Evolutionary conservation across 768 basidiomycete genomes (phyloP).

Genomic region (Hypholoma fasciculare): DNA sequence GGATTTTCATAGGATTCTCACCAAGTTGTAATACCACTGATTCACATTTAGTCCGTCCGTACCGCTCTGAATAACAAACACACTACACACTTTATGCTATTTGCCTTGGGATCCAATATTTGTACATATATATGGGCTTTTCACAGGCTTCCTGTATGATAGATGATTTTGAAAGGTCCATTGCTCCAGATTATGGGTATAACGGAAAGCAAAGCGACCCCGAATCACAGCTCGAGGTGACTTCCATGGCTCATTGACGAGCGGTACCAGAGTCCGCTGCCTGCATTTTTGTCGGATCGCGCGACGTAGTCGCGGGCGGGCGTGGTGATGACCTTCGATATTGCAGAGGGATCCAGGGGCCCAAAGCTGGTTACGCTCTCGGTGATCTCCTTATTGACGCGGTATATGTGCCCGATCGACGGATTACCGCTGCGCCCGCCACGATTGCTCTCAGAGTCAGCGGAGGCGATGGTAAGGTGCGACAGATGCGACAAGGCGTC

Average conservation of each 20-base stretch:
- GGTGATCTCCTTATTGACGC: conserved; percentile 20
- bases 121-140: too few relatives aligned
- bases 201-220: too few relatives aligned
- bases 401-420: conserved; percentile 20
- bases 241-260: conserved; percentile 22
- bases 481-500: conserved; percentile 16
- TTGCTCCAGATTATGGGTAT: too few relatives aligned
- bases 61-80: neutral
- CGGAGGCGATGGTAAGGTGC: conserved; percentile 18
- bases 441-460: conserved; percentile 17
- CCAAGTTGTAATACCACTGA: neutral
- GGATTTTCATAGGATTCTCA: neutral
- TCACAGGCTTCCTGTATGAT: too few relatives aligned
- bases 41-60: neutral
- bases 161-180: too few relatives aligned
- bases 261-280: conserved; percentile 17
- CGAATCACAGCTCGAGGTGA: conserved; percentile 15
- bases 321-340: conserved; percentile 18
- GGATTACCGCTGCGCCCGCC: conserved; percentile 16
- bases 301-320: conserved; percentile 19
- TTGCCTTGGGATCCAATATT: too few relatives aligned
- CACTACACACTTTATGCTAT: too few relatives aligned
- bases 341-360: conserved; percentile 12
- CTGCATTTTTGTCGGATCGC: conserved; percentile 15
- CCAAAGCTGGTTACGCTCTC: conserved; percentile 21